Evolutionary conservation across 73 alveolate species (phyloP).

Genomic region (Uronychia setigera): DNA sequence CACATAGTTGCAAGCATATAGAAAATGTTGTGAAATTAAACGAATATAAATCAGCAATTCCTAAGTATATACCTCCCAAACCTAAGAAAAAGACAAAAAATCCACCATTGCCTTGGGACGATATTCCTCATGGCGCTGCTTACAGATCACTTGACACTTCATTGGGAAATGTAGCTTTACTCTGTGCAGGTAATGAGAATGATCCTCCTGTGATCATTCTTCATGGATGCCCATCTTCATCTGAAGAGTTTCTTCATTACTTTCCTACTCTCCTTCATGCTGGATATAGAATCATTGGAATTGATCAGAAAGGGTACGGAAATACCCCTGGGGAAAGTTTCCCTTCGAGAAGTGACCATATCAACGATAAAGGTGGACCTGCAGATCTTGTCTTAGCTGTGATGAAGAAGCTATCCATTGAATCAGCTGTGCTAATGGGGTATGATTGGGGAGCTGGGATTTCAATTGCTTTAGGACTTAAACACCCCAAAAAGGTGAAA

Average conservation of each 20-base stretch:
- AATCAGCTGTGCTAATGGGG: not conserved
- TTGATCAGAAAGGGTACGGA: conserved; percentile 18
- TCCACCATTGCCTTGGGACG: conserved; percentile 2
- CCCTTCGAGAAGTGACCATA: not conserved
- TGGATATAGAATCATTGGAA: not conserved
- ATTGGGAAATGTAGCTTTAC: not conserved
- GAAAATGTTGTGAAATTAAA: conserved; percentile 49
- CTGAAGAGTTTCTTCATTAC: not conserved
- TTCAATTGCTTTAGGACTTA: not conserved
- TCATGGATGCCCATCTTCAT: conserved; percentile 2
- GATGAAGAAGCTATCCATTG: not conserved
- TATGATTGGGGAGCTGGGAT: conserved; percentile 31
- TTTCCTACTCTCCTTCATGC: not conserved
- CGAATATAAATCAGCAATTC: conserved; percentile 1
- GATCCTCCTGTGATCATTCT: not conserved
- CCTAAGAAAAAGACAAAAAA: not conserved
- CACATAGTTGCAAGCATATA: conserved; percentile 54
- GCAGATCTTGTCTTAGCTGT: not conserved
- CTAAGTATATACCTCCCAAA: not conserved
- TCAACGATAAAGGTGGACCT: conserved; percentile 3
- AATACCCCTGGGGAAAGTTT: not conserved
- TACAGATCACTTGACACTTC: not conserved
- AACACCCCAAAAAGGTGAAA: not conserved
- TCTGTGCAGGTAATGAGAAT: not conserved
- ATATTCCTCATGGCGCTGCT: too few relatives aligned